Percentiles rank a stretch among this genome's conserved stretches.
Evolutionary conservation across 2,329 filamentous ascomycete genomes (phyloP).

Genomic region (Neurospora crassa): DNA sequence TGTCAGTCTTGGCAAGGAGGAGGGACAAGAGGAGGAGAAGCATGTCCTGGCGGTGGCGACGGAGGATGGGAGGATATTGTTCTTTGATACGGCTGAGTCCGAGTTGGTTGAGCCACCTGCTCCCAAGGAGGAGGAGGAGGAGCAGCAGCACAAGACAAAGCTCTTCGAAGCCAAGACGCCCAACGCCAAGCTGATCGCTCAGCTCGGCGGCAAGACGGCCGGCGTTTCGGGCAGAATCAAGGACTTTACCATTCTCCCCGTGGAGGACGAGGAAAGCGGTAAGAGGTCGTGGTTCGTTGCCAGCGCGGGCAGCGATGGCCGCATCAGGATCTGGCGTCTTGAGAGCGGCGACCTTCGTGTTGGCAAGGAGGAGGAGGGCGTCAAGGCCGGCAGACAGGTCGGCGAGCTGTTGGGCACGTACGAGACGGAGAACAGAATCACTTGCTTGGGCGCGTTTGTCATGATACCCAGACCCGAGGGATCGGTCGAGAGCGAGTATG

Average conservation of each 20-base stretch:
- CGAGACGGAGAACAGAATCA: conserved; percentile 81
- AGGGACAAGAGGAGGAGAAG: conserved; percentile 32
- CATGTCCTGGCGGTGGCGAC: conserved; percentile 66
- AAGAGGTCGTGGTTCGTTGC: conserved; percentile 47
- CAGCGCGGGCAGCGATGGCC: conserved; percentile 76
- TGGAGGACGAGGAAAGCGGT: conserved; percentile 26
- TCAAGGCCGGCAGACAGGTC: conserved; percentile 27
- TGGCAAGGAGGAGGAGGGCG: conserved; percentile 17
- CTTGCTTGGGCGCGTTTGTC: conserved; percentile 75
- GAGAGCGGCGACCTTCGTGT: conserved; percentile 29
- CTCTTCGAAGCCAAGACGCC: conserved; percentile 29
- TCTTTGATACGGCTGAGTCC: conserved; percentile 59
- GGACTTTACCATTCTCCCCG: conserved; percentile 64
- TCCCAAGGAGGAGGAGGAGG: conserved; percentile 10
- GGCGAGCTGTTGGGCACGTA: conserved; percentile 67
- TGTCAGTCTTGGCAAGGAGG: conserved; percentile 27
- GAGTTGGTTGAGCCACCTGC: conserved; percentile 31
- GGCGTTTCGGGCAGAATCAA: conserved; percentile 70
- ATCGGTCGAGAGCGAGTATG: conserved; percentile 48
- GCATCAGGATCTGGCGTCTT: conserved; percentile 68
- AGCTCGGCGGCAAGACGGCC: conserved; percentile 64
- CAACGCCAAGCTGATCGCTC: conserved; percentile 59
- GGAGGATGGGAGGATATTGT: conserved; percentile 78
- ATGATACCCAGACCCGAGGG: conserved; percentile 64
- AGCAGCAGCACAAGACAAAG: conserved; percentile 17